Evolutionary conservation across 805 yeast species (phyloP).

Genomic region (Clavispora carvajalis): DNA sequence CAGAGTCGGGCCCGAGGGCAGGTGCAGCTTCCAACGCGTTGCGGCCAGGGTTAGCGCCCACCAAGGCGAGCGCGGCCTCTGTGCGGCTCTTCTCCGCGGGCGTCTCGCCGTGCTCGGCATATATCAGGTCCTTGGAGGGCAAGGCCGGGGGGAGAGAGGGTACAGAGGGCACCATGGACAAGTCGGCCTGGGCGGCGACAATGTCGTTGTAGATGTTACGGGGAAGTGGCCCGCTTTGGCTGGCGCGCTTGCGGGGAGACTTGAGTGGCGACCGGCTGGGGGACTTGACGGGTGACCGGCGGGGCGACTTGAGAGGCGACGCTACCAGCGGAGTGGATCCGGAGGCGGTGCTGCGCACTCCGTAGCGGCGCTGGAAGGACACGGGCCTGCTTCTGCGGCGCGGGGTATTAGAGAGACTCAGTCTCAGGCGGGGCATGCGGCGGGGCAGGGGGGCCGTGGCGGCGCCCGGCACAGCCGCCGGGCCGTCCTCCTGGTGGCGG

Average conservation of each 20-base stretch:
- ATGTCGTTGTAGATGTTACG: slow-evolving; percentile 41
- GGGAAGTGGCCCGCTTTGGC: slow-evolving; percentile 27
- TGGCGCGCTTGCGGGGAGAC: slow-evolving; percentile 19
- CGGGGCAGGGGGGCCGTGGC: slow-evolving; percentile 9
- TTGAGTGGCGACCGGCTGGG: slow-evolving; percentile 15
- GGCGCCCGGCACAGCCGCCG: slow-evolving; percentile 15
- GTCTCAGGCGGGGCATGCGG: slow-evolving; percentile 11
- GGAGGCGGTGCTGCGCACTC: slow-evolving; percentile 12
- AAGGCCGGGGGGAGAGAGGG: slow-evolving; percentile 35
- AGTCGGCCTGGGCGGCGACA: slow-evolving; percentile 28
- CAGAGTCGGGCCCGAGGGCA: not conserved
- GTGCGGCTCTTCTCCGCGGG: not conserved
- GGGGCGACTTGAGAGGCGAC: slow-evolving; percentile 17
- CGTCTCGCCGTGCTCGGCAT: slow-evolving; percentile 5
- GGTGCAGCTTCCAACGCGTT: slow-evolving; percentile 1
- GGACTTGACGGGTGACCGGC: slow-evolving; percentile 25
- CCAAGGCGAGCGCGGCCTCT: not conserved
- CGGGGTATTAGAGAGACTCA: slow-evolving; percentile 8
- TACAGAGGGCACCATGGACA: slow-evolving; percentile 6
- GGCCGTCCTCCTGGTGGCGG: slow-evolving; percentile 36
- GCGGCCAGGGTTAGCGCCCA: not conserved
- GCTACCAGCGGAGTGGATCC: not conserved
- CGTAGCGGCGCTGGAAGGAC: slow-evolving; percentile 36
- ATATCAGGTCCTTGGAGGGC: slow-evolving; percentile 35
- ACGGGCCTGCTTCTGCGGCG: slow-evolving; percentile 30